Evolutionary conservation across 495 filamentous ascomycete species (phyloP).

Genomic region (Darksidea phi): DNA sequence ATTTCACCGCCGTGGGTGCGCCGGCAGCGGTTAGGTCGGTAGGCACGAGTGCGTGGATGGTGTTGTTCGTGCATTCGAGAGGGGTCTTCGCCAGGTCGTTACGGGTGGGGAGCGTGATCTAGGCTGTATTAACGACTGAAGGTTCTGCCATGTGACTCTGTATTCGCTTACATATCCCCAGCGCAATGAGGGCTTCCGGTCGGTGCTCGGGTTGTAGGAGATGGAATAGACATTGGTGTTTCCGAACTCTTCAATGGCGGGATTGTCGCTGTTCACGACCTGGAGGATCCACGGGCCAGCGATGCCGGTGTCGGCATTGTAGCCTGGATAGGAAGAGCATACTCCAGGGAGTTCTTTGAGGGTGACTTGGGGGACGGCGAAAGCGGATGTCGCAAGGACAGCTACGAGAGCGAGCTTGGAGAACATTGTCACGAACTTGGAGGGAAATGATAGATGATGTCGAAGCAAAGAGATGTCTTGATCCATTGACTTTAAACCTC

Average conservation of each 20-base stretch:
- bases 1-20: conserved; percentile 30
- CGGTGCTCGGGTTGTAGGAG: conserved; percentile 4
- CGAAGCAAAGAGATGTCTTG: too few species aligned
- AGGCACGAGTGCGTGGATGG: conserved; percentile 11
- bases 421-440: too few species aligned
- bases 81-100: conserved; percentile 8
- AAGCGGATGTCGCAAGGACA: too few species aligned
- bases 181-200: conserved; percentile 22
- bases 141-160: background rate
- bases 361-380: conserved; percentile 36
- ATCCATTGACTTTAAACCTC: too few species aligned
- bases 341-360: conserved; percentile 31
- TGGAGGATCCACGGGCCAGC: conserved; percentile 40
- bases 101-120: conserved; percentile 10
- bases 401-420: too few species aligned
- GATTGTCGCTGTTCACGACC: conserved; percentile 36
- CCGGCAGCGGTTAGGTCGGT: conserved; percentile 17
- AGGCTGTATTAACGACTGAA: conserved; percentile 4
- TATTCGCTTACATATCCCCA: conserved; percentile 35
- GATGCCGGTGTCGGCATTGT: conserved; percentile 36
- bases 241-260: conserved; percentile 38
- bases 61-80: conserved; percentile 8
- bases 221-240: conserved; percentile 36
- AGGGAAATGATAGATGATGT: too few species aligned
- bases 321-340: conserved; percentile 39